Evolutionary conservation across 495 filamentous ascomycete species (phyloP), one percentile per base, ranked within the genome.

Genomic region (Trichoderma gamsii): DNA sequence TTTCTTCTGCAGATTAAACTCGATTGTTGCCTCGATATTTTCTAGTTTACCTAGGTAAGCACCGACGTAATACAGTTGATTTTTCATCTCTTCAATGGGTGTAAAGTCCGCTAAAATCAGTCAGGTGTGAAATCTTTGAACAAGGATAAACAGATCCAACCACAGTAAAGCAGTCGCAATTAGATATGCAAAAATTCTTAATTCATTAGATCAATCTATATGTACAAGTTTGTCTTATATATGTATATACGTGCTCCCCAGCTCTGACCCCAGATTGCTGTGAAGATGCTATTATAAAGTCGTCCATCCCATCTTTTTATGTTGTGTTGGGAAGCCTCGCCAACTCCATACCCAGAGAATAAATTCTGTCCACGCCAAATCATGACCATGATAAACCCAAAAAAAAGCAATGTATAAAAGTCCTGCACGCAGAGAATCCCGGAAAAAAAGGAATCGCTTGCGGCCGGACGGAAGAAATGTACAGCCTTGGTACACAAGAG

Each of bases 261-360:
- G 44, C n/a, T 49, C 15, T 11, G n/a, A 23, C 18, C n/a, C 8
- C 12, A 29, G 15, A 61, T 61, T 12, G 25, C 56, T 21, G 56
- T 56, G 15, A 16, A 61, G 8, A 61, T 61, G 56, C 56, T 18
- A 21, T 29, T 12, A 32, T 13, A 49, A 2, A 12, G 6, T 25
- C 56, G 11, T 7, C 25, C 56, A 16, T 32, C n/a, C 56, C 16
- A 8, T 32, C 56, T 61, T 61, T 61, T 61, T 32, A 61, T 29
- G 8, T 29, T 7, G 6, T n/a, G 21, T 9, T 23, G 12, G 1
- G 21, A 52, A 52, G 49, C 56, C 15, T 61, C 56, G 25, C 23
- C 56, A 61, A 61, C 56, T 61, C 56, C 56, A 6, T 32, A 21
- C 25, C 56, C 56, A 27, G 56, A 25, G 56, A 61, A 61, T 32